Evolutionary conservation across 306 rosid species (phyloP), one percentile per base, ranked within the genome.

Genomic region (Heteromeles arbutifolia): DNA sequence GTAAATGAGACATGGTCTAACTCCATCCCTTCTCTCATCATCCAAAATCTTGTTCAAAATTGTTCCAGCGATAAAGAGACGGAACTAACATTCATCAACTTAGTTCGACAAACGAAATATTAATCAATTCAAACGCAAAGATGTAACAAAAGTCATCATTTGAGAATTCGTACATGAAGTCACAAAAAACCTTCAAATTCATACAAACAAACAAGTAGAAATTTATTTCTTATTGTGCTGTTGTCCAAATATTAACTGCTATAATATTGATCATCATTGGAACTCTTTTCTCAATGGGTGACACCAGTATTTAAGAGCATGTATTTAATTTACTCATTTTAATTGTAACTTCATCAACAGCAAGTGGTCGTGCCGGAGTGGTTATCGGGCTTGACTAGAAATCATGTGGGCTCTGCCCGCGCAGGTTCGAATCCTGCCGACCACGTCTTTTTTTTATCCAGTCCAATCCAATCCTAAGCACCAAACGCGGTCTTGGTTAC

Each of bases 1-100:
- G 92, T 93, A 70, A 93, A 84, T 1, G 96, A 79, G 28, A 91
- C 91, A 78, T 90, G 96, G 80, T 93, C 98, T 59, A 86, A 78
- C 57, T 69, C 77, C 87, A 84, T 78, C 52, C 91, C 89, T 78
- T 82, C 81, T 78, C 92, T 87, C 41, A 87, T 86, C 98, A 91
- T 86, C 66, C 39, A 34, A 34, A 34, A 34, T 7, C 39, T 34
- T 34, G 9, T 34, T 34, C 9, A 34, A 34, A 34, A 34, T 34
- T 34, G 9, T 34, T 34, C 7, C 39, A 34, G 9, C 39, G 39
- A 34, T 34, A 1, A 48, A 15, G 21, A 48, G 54, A 48, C 21
- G 0, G 6, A 48, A 48, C 0, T 48, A 4, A 15, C 21, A 15
- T 48, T 48, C 17, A 48, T 14, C 53, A 48, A 48, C 53, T 48